Base-by-base conservation (phyloP, 2,329 filamentous ascomycete genomes). In the Fusarium poae region DNA sequence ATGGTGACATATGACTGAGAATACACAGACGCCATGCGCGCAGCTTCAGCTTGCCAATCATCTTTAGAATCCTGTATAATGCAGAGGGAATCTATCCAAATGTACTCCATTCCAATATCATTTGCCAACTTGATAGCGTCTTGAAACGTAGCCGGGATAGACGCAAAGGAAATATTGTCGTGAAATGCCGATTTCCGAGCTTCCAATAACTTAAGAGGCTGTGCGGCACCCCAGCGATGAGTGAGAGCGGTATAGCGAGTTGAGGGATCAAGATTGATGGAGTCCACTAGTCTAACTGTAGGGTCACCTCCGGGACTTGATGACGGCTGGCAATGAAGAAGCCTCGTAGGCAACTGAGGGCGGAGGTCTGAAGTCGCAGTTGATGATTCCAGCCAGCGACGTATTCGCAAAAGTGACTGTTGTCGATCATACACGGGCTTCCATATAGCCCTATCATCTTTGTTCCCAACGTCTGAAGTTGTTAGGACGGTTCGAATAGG, bases 61-160 rank as follows among this genome's bases (percentile, higher is more conserved):
- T 70, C 44, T 29, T 68, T 60, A 23, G 64, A 71, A 42, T 70
- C 67, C 34, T 70, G 67, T 5, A 68, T 65, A 34, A 70, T 70
- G 6, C 67, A 70, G 18, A 70, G 58, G 4, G 67, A 71, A 20
- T 70, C 67, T 23, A 70, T 70, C 67, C 67, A 70, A 5, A 70
- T 23, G 10, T 70, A 70, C 11, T 61, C 58, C 5, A 71, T 45
- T 5, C 29, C 59, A 9, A 70, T 34, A 2, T 52, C 29, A 3
- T 54, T 61, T 12, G 59, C 21, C 6, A 70, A 21, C 18, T n/a
- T 57, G 16, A 68, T 68, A 8, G 59, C 52, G 21, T 70, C 64
- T 46, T 65, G 67, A 25, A 70, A 70, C 25, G 67, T 70, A 12
- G 59, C 23, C 2, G 67, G 67, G 16, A 70, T 61, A 18, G 49